Percentiles rank a stretch among this genome's conserved stretches.
Conservation (phyloP, 2,329 filamentous ascomycete genomes). For the Grosmannia penicillata region DNA sequence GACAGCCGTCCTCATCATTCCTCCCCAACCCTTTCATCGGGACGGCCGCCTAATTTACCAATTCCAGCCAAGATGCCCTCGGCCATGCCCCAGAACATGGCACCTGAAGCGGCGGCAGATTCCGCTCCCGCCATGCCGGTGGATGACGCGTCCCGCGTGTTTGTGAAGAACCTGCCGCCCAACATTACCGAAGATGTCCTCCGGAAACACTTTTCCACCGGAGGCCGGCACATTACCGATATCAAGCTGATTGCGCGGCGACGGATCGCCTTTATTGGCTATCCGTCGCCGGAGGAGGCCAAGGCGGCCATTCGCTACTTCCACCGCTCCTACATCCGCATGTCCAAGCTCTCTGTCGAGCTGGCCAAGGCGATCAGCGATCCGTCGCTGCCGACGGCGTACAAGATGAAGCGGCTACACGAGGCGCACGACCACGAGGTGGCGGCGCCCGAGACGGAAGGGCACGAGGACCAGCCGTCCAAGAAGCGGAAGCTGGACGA, state of each 20-base stretch:
- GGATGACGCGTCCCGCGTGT: constrained; percentile 48
- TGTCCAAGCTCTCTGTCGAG: constrained; percentile 88
- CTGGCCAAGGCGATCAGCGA: constrained; percentile 55
- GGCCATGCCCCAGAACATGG: background rate
- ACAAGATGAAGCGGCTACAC: constrained; percentile 6
- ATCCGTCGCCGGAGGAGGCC: constrained; percentile 70
- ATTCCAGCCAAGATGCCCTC: constrained; percentile 2
- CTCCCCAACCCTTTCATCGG: background rate
- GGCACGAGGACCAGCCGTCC: constrained; percentile 13
- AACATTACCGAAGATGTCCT: constrained; percentile 75
- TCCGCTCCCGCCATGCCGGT: background rate
- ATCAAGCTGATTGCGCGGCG: constrained; percentile 80
- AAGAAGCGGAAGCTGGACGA: constrained; percentile 53
- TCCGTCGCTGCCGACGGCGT: constrained; percentile 19
- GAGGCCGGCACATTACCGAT: constrained; percentile 69
- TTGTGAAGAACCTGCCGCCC: constrained; percentile 75
- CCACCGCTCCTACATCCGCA: constrained; percentile 86
- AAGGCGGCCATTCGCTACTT: constrained; percentile 82
- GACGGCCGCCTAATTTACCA: too few relatives aligned
- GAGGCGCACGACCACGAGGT: background rate
- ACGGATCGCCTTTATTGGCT: constrained; percentile 91
- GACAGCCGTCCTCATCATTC: background rate
- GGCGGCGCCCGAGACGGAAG: background rate
- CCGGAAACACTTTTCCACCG: constrained; percentile 68
- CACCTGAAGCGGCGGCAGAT: background rate